Evolutionary conservation across 2,329 filamentous ascomycete genomes (phyloP), one percentile per base, ranked within the genome.

Genomic region (Fusarium nisikadoi): DNA sequence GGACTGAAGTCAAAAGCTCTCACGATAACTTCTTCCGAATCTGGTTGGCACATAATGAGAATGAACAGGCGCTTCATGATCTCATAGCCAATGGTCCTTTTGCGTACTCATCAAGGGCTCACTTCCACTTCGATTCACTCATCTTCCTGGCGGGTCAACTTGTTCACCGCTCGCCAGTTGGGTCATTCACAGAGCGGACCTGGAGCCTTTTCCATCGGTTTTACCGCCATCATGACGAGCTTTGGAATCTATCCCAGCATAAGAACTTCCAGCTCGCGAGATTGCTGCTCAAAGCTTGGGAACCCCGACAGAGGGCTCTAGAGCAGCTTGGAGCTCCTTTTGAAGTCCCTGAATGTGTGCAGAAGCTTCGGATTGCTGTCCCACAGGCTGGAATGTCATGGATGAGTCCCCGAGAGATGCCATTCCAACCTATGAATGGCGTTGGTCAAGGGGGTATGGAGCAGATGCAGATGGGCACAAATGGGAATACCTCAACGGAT

Each of bases 11-110:
- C 1, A 36, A 54, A 0, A 68, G 42, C 3, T 35, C 36, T 4
- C 49, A 54, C 3, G 65, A 68, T 6, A 68, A 68, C 14, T 68
- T 68, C 8, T 68, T 42, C 2, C 36, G 65, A 1, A 62, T 68
- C 13, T 68, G 65, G 65, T 12, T 68, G 2, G 13, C 55, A 2
- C 65, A 68, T 8, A 42, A 68, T 8, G 65, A 68, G 27, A 41
- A 31, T 3, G 27, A 35, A 2, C 17, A 49, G 0, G 25, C 27
- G 2, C 25, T 68, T 6, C 60, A 62, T 38, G 42, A 62, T 29
- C 47, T 5, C 4, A 43, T 4, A 39, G 43, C 16, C 12, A 49
- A 14, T 3, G 25, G 8, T 17, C 66, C 14, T 14, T 52, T 35
- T 46, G 57, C 23, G 20, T 49, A 11, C 42, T 62, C n/a, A 13